phyloP scores from a whole-genome alignment of 1,284 basidiomycete genomes.

The Ustilago lituana region DNA sequence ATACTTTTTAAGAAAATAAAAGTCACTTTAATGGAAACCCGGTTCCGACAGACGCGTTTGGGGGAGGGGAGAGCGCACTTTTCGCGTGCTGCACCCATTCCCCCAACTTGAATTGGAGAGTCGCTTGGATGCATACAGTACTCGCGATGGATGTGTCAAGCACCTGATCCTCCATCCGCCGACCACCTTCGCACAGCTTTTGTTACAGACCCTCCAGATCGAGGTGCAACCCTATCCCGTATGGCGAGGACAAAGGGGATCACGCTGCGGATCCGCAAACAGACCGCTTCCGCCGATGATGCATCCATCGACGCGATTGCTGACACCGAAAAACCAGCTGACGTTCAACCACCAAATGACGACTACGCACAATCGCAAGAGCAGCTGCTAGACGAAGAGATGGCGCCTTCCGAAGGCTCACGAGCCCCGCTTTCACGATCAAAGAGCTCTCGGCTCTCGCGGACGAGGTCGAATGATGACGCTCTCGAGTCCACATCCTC shows the following conservation, averaged over 20 bases:
- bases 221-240: not conserved
- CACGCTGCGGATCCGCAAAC: slow-evolving; percentile 41
- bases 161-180: not conserved
- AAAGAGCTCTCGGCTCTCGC: slow-evolving; percentile 21
- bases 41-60: slow-evolving; percentile 9
- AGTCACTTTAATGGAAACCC: not conserved
- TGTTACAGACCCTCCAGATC: too few species aligned
- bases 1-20: not conserved
- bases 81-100: slow-evolving; percentile 10
- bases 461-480: slow-evolving; percentile 31
- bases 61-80: too few species aligned
- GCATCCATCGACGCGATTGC: not conserved
- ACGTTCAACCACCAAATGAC: not conserved
- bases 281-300: slow-evolving; percentile 9
- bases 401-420: slow-evolving; percentile 14
- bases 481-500: slow-evolving; percentile 18
- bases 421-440: slow-evolving; percentile 16
- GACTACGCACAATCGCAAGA: not conserved
- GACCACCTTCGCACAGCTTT: too few species aligned
- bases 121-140: not conserved
- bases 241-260: slow-evolving; percentile 48
- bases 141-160: slow-evolving; percentile 3
- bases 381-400: slow-evolving; percentile 21
- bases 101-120: too few species aligned
- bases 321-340: not conserved